Conservation (phyloP, 768 basidiomycete genomes). For the Candolleomyces eurysporus region DNA sequence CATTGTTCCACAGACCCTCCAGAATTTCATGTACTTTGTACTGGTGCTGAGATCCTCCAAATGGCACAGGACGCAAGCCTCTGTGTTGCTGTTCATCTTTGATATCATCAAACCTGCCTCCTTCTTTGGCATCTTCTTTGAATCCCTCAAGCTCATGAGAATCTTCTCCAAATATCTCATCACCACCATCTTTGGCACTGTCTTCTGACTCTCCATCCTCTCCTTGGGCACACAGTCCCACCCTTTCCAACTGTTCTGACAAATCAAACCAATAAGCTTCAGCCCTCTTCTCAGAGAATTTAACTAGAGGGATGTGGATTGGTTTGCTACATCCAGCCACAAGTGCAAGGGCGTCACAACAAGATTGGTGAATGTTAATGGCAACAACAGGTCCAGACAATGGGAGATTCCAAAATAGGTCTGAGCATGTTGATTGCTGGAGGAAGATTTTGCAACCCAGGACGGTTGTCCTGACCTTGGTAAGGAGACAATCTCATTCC, state of each 20-base stretch:
- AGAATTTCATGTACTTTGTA: background rate
- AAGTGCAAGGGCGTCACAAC: conserved; percentile 39
- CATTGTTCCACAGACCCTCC: background rate
- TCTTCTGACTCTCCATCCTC: background rate
- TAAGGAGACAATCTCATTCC: conserved; percentile 15
- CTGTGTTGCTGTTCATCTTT: no score
- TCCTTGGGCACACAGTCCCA: background rate
- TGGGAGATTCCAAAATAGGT: conserved; percentile 8
- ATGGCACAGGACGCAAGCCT: no score
- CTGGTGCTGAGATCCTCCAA: no score
- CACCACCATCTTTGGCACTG: no score
- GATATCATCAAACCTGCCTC: background rate
- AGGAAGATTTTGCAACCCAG: conserved; percentile 22
- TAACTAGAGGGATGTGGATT: conserved; percentile 1
- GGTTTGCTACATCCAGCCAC: conserved; percentile 5
- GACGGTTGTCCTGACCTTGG: conserved; percentile 9
- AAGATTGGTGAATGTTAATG: conserved; percentile 26
- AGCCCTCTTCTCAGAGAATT: background rate
- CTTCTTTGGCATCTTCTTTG: background rate
- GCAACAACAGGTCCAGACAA: conserved; percentile 30
- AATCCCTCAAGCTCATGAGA: background rate
- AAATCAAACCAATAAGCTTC: no score
- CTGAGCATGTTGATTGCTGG: conserved; percentile 4
- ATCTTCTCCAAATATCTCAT: background rate
- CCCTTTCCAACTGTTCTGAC: background rate